These are phyloP conservation scores for Colletotrichum lini DNA, from an alignment of 2,329 filamentous ascomycete genomes.

Conservation along the genomic window DNA sequence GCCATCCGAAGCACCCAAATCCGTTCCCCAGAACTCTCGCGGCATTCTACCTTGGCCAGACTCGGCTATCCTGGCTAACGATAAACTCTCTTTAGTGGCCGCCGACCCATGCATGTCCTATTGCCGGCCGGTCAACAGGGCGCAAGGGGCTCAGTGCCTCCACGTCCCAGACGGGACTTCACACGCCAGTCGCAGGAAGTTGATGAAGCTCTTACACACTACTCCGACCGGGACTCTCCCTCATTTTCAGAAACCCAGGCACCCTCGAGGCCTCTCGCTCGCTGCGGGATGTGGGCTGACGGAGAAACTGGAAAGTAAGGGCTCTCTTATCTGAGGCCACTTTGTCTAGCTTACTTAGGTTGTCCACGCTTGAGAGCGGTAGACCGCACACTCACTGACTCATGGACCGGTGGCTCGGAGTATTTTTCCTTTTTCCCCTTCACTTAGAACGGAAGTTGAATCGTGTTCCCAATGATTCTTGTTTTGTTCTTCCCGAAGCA, in stretches of 20 bases:
- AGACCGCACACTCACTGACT: background rate
- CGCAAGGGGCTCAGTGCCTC: constrained; percentile 10
- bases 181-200: constrained; percentile 28
- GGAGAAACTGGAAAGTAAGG: too few relatives aligned
- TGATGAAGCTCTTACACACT: constrained; percentile 14
- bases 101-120: constrained; percentile 2
- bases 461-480: background rate
- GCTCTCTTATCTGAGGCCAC: background rate
- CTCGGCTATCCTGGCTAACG: background rate
- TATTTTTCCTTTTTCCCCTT: too few relatives aligned
- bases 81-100: background rate
- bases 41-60: constrained; percentile 1
- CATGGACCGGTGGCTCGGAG: background rate
- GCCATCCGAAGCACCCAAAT: constrained; percentile 3
- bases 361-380: background rate
- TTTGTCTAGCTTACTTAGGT: background rate
- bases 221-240: background rate
- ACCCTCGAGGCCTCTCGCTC: background rate
- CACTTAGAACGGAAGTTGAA: background rate
- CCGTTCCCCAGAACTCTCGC: constrained; percentile 1
- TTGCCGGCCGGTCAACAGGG: background rate
- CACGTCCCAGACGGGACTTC: constrained; percentile 24
- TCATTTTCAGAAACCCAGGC: constrained; percentile 2
- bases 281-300: too few relatives aligned
- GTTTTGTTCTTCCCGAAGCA: background rate